phyloP scores from a whole-genome alignment of 164 flowering plant species.

The Annona squamosa region DNA sequence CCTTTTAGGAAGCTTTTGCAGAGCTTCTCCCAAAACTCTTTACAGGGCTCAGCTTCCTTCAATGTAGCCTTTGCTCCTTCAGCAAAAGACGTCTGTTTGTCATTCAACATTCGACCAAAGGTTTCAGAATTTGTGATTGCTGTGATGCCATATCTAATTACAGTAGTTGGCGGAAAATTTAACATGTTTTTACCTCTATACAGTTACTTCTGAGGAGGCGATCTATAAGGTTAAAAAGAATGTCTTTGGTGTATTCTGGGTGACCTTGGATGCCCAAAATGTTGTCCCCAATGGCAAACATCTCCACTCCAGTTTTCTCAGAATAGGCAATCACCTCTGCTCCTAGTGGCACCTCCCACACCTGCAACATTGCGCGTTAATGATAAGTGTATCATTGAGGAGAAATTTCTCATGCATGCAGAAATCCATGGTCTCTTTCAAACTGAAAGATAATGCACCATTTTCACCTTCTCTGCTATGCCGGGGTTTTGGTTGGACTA shows the following conservation, averaged over 20 bases:
- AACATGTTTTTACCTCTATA: constrained; percentile 36
- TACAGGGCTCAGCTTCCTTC: constrained; percentile 47
- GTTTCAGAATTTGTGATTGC: neutral
- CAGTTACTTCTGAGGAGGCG: constrained; percentile 37
- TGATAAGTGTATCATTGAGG: neutral
- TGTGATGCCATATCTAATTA: neutral
- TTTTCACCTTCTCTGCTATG: neutral
- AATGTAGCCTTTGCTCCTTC: constrained; percentile 40
- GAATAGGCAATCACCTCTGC: constrained; percentile 63
- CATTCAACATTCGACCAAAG: neutral
- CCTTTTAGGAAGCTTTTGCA: constrained; percentile 55
- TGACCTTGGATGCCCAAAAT: constrained; percentile 84
- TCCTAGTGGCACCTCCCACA: constrained; percentile 54
- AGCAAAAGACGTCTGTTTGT: constrained; percentile 38
- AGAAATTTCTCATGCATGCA: no score
- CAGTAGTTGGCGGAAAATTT: neutral
- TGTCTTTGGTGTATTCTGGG: constrained; percentile 76
- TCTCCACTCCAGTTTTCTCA: constrained; percentile 66
- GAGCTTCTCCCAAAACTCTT: constrained; percentile 46
- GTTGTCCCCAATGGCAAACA: constrained; percentile 50
- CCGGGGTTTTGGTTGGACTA: no score
- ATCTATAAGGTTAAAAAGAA: constrained; percentile 49
- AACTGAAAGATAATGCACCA: neutral
- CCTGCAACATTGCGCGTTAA: constrained; percentile 20
- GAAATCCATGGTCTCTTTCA: no score